Base-by-base conservation (phyloP, 495 filamentous ascomycete genomes). In the Xylaria bambusicola region DNA sequence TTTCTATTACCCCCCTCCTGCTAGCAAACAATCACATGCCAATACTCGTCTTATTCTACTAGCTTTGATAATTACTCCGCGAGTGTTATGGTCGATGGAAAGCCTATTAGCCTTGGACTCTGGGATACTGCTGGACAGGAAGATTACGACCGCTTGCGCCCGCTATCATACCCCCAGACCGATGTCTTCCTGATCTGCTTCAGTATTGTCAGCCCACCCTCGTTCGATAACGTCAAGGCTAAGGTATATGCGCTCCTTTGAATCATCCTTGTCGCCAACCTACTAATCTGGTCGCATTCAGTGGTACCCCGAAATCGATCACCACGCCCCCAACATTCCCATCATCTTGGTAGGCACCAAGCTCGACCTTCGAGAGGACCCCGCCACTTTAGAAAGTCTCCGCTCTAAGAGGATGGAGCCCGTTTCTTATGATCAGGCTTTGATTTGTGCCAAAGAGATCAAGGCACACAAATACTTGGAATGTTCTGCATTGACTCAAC, bases 51-150 rank as follows among this genome's bases (percentile, higher is more conserved):
- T 7, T 45, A 12, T 3, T 29, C n/a, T 21, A 18, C n/a, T 66
- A 98, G 94, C 58, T 98, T 98, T 72, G 94, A 98, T 70, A 98
- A 98, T 77, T 98, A 98, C 78, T 97, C 94, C 47, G 94, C 94
- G 52, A 95, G 89, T 78, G 94, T 98, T 26, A 96, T 96, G 90
- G 94, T 98, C 45, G 94, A 98, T 79, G 90, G 90, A 63, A 92
- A 93, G 75, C 94, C 94, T 36, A 96, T 98, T 74, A 97, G 92
- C 75, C 77, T 98, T 64, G 94, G 94, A 64, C 78, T 98, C 38
- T 98, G 94, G 94, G 94, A 98, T 87, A 98, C 94, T 66, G 94
- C 94, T 65, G 94, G 93, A 69, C 93, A 97, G 80, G 94, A 98
- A 81, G 93, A 96, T 80, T 97, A 98, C 75, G 94, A 98, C 73